A percentile compares a stretch with the other conserved stretches of the same genome.
Evolutionary conservation across 2,329 filamentous ascomycete genomes (phyloP).

Genomic region (Botrytis hyacinthi): DNA sequence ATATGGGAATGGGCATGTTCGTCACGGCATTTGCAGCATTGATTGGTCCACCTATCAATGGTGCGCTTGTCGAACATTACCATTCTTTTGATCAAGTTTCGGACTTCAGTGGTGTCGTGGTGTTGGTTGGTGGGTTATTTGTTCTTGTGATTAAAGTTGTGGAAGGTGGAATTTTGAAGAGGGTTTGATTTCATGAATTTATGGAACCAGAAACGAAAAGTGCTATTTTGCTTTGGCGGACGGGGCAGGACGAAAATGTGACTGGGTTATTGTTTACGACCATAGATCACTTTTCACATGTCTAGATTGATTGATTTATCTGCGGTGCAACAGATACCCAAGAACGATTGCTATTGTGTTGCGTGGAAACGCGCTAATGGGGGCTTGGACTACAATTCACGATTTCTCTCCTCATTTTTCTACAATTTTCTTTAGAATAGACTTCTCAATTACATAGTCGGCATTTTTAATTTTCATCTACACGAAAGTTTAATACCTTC

Average conservation of each 20-base stretch:
- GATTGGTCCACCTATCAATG: conserved; percentile 65
- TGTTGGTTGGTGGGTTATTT: conserved; percentile 27
- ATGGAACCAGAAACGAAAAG: background rate
- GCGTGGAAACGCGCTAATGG: background rate
- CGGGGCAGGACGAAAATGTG: too few relatives aligned
- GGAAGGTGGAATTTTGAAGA: conserved; percentile 13
- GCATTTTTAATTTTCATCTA: background rate
- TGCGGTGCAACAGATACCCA: background rate
- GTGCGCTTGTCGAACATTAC: conserved; percentile 55
- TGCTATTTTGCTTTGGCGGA: background rate
- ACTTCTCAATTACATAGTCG: background rate
- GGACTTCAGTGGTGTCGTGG: conserved; percentile 32
- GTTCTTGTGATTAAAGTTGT: conserved; percentile 19
- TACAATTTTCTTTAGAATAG: background rate
- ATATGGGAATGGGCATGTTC: conserved; percentile 66
- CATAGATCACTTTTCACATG: background rate
- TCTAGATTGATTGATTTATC: background rate
- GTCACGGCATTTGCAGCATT: conserved; percentile 62
- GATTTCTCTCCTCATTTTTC: background rate
- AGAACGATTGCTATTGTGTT: background rate
- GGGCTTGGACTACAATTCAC: background rate
- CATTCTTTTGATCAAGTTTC: conserved; percentile 42
- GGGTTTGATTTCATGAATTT: background rate
- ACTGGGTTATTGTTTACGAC: background rate
- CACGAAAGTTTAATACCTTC: too few relatives aligned